Evolutionary conservation across 2,329 filamentous ascomycete species (phyloP).

Genomic region (Emydomyces testavorans): DNA sequence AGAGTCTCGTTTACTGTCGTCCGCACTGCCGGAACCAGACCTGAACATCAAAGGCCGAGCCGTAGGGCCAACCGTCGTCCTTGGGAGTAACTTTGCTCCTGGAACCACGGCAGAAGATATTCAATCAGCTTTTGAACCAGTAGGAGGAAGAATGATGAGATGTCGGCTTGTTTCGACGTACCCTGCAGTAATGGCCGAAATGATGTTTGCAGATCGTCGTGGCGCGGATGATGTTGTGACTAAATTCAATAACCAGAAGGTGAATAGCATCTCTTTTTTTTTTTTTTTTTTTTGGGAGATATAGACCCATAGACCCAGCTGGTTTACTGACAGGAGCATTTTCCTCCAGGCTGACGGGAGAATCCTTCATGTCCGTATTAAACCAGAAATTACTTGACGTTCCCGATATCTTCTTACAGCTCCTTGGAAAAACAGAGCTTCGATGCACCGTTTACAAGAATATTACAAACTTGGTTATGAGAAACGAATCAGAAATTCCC

Average conservation of each 20-base stretch:
- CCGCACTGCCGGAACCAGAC: constrained; percentile 22
- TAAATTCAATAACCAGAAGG: constrained; percentile 53
- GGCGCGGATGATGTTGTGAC: constrained; percentile 49
- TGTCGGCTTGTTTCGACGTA: constrained; percentile 44
- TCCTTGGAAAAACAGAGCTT: not conserved
- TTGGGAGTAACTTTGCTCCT: constrained; percentile 54
- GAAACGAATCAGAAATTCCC: not conserved
- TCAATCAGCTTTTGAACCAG: constrained; percentile 46
- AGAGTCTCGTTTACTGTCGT: constrained; percentile 11
- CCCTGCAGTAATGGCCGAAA: constrained; percentile 50
- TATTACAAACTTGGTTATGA: not conserved
- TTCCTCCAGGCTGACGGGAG: constrained; percentile 46
- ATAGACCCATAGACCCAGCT: not conserved
- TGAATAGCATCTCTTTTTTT: constrained; percentile 22
- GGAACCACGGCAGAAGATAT: constrained; percentile 56
- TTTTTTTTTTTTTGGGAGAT: not conserved
- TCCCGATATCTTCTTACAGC: not conserved
- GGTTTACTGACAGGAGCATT: not conserved
- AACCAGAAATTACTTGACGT: constrained; percentile 20
- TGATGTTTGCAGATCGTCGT: constrained; percentile 44
- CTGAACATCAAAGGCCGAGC: constrained; percentile 46
- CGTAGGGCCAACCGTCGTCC: constrained; percentile 45
- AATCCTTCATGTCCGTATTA: constrained; percentile 47
- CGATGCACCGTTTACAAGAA: not conserved
- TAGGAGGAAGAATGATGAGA: constrained; percentile 42